Percentiles rank a stretch among this genome's conserved stretches.
Conservation (phyloP, 345 rosid species). For the Citrus sinensis region DVS_A1.0 CM039166.1:11798501-11799000, state of each 20-base stretch:
- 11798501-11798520: background rate
- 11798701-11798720: constrained; percentile 98
- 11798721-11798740: constrained; percentile 78
- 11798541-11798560: background rate
- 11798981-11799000: background rate
- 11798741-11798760: constrained; percentile 2
- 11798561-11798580: background rate
- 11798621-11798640: constrained; percentile 5
- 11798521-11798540: background rate
- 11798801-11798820: constrained; percentile 41
- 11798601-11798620: background rate
- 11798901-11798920: constrained; percentile 99
- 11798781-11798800: constrained; percentile 18
- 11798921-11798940: constrained; percentile 98
- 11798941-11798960: constrained; percentile 21
- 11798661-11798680: constrained; percentile 98
- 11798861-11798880: constrained; percentile 97
- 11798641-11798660: constrained; percentile 44
- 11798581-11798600: background rate
- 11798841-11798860: constrained; percentile 99
- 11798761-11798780: constrained; percentile 14
- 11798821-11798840: constrained; percentile 99
- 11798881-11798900: constrained; percentile 94
- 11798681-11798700: constrained; percentile 94
- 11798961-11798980: background rate